Evolutionary conservation across 1,139 yeast genomes (phyloP), one percentile per base, ranked within the genome.

Genomic region (Pichia sp.): DNA sequence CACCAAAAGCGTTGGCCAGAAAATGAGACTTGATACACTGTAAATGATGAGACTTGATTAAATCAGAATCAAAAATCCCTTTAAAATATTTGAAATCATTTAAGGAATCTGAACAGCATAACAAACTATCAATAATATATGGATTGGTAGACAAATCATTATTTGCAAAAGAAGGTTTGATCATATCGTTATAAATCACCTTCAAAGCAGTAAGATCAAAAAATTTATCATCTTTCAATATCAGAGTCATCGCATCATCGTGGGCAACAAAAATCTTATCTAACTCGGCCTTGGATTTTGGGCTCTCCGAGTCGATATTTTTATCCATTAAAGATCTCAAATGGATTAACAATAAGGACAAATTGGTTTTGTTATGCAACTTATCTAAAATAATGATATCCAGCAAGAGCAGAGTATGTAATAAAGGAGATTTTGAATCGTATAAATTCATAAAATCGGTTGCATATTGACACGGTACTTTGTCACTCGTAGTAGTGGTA

Each of bases 41-140:
- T 16, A 29, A 8, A 34, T 45, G 50, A 16, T 51, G 47, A 9
- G 44, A 27, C 2, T 46, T 29, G 5, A 56, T 43, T 9, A 32
- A 10, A 3, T 45, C 37, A 8, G 39, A 31, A 40, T 49, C 45
- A 39, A 52, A 55, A 2, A 29, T 28, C 1, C 55, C 56, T 33
- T 51, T 42, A 6, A 53, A 46, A 38, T 47, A 45, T 33, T 46
- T 49, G 45, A 45, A 56, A 16, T 54, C 37, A 4, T 39, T 35
- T 37, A 53, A 49, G 11, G 53, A 49, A 27, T 51, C 49, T 4
- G 52, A 48, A 10, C 46, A 42, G 8, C 46, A 44, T 5, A 49
- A 16, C 5, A 41, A 29, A 11, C 39, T 35, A 34, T 40, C 36
- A 3, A 38, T 38, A 23, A 34, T 34, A 11, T 8, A 31, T 8